phyloP scores from a whole-genome alignment of 2,329 filamentous ascomycete genomes.

The Domatiomyces globalis region DNA sequence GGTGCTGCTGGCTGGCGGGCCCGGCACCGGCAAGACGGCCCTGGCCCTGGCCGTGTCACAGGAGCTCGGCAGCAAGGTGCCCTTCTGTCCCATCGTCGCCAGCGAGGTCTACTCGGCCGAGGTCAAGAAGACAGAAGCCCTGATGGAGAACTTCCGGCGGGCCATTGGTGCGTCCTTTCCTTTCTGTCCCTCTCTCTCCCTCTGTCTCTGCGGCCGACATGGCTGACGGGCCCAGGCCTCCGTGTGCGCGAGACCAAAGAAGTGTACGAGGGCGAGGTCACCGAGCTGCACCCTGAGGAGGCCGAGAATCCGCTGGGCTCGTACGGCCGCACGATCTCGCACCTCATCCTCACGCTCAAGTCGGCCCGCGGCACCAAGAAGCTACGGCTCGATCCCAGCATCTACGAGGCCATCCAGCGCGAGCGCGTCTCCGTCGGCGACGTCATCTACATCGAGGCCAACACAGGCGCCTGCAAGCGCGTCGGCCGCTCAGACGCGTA shows the following conservation, averaged over 20 bases:
- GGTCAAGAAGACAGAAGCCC: conserved; percentile 96
- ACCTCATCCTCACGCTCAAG: conserved; percentile 85
- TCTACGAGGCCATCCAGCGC: conserved; percentile 98
- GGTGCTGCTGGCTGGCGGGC: conserved; percentile 82
- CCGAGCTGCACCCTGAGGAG: conserved; percentile 92
- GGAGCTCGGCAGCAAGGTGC: conserved; percentile 93
- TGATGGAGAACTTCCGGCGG: conserved; percentile 98
- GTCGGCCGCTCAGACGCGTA: conserved; percentile 94
- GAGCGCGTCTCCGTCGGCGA: conserved; percentile 92
- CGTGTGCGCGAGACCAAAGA: conserved; percentile 98
- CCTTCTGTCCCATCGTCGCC: conserved; percentile 94
- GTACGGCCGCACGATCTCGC: conserved; percentile 95
- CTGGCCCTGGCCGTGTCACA: conserved; percentile 90
- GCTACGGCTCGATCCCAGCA: conserved; percentile 86
- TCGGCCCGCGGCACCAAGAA: conserved; percentile 96
- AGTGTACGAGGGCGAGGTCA: conserved; percentile 97
- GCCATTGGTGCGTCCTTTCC: conserved; percentile 56
- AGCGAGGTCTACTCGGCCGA: conserved; percentile 97
- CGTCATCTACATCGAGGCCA: conserved; percentile 98
- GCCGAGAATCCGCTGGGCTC: conserved; percentile 93
- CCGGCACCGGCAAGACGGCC: conserved; percentile 93
- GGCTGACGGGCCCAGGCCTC: conserved; percentile 37
- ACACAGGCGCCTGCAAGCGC: conserved; percentile 94
- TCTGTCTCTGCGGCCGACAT: too few species aligned
- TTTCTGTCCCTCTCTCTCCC: neutral